Evolutionary conservation across 2,329 filamentous ascomycete species (phyloP).

Genomic region (Fusarium odoratissimum): DNA sequence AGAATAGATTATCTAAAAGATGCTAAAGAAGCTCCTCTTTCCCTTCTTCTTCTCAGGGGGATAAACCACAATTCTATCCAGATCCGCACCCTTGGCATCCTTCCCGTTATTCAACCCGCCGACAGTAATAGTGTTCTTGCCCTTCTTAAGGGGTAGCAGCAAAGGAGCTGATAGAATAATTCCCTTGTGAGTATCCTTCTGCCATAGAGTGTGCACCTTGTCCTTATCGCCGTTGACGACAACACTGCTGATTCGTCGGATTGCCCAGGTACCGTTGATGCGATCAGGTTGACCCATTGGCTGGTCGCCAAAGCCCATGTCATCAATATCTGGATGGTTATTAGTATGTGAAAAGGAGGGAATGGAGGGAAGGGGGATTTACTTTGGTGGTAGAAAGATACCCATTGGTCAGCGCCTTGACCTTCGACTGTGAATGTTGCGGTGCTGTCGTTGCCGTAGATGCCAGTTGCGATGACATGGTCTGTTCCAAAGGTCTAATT

Average conservation of each 20-base stretch:
- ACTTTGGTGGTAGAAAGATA: conserved; percentile 67
- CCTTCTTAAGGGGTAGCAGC: conserved; percentile 63
- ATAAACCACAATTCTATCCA: conserved; percentile 70
- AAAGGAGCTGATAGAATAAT: conserved; percentile 69
- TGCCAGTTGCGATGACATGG: conserved; percentile 61
- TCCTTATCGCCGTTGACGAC: conserved; percentile 62
- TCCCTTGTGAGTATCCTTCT: conserved; percentile 67
- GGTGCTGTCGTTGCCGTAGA: conserved; percentile 64
- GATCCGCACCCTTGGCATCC: conserved; percentile 67
- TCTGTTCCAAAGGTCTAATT: conserved; percentile 57
- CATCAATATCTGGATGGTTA: conserved; percentile 58
- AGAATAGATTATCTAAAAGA: neutral
- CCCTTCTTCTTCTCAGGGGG: conserved; percentile 57
- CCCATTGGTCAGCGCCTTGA: conserved; percentile 62
- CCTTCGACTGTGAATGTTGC: conserved; percentile 61
- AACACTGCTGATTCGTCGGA: conserved; percentile 70
- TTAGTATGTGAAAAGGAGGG: rapidly evolving
- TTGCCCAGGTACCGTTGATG: conserved; percentile 69
- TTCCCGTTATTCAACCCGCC: conserved; percentile 68
- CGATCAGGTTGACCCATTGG: conserved; percentile 68
- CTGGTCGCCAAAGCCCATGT: conserved; percentile 69
- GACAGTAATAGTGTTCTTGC: conserved; percentile 66
- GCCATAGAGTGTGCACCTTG: conserved; percentile 61
- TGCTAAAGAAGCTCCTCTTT: conserved; percentile 6
- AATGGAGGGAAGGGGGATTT: rapidly evolving